Conservation (phyloP, 805 yeast genomes). For the Wickerhamiella alocasiicola region DNA sequence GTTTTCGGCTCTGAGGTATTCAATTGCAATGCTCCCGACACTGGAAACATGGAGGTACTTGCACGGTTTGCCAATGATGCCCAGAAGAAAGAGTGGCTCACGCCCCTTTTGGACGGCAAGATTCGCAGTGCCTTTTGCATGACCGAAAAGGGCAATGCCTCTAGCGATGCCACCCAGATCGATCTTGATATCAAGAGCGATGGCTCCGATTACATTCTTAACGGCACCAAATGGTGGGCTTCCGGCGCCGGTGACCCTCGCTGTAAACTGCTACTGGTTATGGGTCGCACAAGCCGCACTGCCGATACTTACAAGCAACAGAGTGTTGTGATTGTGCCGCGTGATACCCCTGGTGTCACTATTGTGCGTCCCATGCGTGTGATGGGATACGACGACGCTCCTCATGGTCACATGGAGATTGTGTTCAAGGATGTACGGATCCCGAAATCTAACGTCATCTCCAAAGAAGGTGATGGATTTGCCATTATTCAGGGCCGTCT, state of each 20-base stretch:
- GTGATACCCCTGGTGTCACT: constrained; percentile 38
- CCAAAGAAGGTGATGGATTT: constrained; percentile 46
- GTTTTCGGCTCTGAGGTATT: constrained; percentile 46
- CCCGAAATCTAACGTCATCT: constrained; percentile 33
- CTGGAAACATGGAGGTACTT: constrained; percentile 45
- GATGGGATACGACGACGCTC: constrained; percentile 55
- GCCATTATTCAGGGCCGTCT: constrained; percentile 50
- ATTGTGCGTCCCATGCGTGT: constrained; percentile 41
- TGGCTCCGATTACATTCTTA: constrained; percentile 37
- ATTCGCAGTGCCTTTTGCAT: constrained; percentile 50
- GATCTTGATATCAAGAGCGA: constrained; percentile 34
- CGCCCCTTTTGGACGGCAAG: constrained; percentile 42
- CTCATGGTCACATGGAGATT: constrained; percentile 59
- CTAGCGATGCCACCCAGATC: constrained; percentile 52
- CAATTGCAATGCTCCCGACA: constrained; percentile 51
- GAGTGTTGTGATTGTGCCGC: constrained; percentile 43
- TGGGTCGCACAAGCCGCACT: constrained; percentile 34
- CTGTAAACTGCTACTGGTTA: constrained; percentile 39
- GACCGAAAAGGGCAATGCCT: constrained; percentile 51
- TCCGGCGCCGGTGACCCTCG: constrained; percentile 62
- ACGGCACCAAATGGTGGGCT: constrained; percentile 60
- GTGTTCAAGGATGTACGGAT: constrained; percentile 39
- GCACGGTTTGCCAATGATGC: constrained; percentile 32
- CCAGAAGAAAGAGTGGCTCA: constrained; percentile 37
- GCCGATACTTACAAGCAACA: constrained; percentile 38